Percentiles rank a stretch among this genome's conserved stretches.
Evolutionary conservation across 805 yeast genomes (phyloP).

Genomic region (Candida pseudofarinosa): DNA sequence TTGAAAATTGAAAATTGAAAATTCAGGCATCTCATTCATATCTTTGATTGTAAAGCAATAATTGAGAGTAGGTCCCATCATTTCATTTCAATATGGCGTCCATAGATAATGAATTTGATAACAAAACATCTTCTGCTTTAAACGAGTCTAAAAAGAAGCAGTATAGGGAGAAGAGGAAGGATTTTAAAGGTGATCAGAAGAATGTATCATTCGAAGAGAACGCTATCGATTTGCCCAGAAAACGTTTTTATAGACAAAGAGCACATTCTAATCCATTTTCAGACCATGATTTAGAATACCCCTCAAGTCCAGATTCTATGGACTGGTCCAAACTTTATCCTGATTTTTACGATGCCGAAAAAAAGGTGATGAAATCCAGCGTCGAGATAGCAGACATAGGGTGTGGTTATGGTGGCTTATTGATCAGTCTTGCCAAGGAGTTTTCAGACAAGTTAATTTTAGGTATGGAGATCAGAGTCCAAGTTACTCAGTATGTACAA

Average conservation of each 20-base stretch:
- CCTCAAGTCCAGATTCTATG: constrained; percentile 76
- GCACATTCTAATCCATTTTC: constrained; percentile 98
- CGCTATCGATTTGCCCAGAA: constrained; percentile 61
- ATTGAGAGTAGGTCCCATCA: no score
- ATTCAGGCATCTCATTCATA: not conserved
- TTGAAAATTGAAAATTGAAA: not conserved
- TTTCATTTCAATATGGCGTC: no score
- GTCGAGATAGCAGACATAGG: constrained; percentile 95
- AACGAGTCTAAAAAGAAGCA: constrained; percentile 40
- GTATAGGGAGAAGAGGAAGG: constrained; percentile 47
- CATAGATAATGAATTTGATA: no score
- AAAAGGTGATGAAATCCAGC: constrained; percentile 40
- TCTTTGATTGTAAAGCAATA: not conserved
- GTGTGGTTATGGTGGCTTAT: constrained; percentile 94
- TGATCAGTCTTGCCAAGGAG: constrained; percentile 72
- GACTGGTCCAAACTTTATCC: constrained; percentile 84
- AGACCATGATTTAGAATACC: constrained; percentile 90
- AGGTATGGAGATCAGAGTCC: constrained; percentile 98
- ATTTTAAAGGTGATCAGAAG: constrained; percentile 40
- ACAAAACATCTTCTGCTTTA: no score
- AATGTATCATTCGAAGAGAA: constrained; percentile 41
- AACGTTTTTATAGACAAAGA: constrained; percentile 89
- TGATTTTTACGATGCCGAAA: constrained; percentile 40
- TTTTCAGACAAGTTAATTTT: constrained; percentile 72
- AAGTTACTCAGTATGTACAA: constrained; percentile 95